phyloP scores from a whole-genome alignment of 1,139 yeast species.

The Scheffersomyces illinoinensis region DNA sequence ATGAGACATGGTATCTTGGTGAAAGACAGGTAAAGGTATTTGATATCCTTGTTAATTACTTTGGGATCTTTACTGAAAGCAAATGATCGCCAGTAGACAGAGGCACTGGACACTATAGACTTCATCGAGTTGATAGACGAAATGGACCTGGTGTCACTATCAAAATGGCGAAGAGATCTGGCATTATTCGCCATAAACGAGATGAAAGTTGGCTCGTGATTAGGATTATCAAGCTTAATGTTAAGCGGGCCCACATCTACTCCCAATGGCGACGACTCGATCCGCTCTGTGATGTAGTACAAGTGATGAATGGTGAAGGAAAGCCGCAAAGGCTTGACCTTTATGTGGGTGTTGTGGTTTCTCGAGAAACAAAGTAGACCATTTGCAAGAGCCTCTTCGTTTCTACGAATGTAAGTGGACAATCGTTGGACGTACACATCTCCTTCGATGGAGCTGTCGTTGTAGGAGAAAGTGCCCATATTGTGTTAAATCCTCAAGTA shows the following conservation, averaged over 20 bases:
- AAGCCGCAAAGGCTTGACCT: slow-evolving; percentile 53
- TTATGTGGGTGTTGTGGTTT: slow-evolving; percentile 20
- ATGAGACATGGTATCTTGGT: slow-evolving; percentile 66
- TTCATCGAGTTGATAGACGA: slow-evolving; percentile 64
- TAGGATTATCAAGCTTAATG: slow-evolving; percentile 58
- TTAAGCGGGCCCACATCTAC: slow-evolving; percentile 66
- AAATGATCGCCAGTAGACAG: slow-evolving; percentile 44
- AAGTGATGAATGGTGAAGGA: slow-evolving; percentile 63
- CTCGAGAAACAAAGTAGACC: slow-evolving; percentile 46
- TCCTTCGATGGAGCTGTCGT: slow-evolving; percentile 40
- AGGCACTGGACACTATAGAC: slow-evolving; percentile 51
- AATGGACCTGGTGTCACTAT: slow-evolving; percentile 61
- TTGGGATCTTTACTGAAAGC: slow-evolving; percentile 44
- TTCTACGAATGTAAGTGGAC: slow-evolving; percentile 40
- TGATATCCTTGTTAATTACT: slow-evolving; percentile 47
- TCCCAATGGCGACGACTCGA: slow-evolving; percentile 53
- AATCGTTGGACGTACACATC: slow-evolving; percentile 44
- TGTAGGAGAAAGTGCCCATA: slow-evolving; percentile 19
- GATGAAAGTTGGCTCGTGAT: slow-evolving; percentile 56
- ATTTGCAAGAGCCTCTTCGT: slow-evolving; percentile 48
- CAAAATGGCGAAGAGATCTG: slow-evolving; percentile 43
- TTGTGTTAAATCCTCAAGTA: neutral
- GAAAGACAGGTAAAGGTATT: slow-evolving; percentile 63
- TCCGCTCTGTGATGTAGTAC: slow-evolving; percentile 58
- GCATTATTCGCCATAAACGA: slow-evolving; percentile 54